Evolutionary conservation across 495 filamentous ascomycete genomes (phyloP), one percentile per base, ranked within the genome.

Genomic region (Aspergillus nidulans): DNA sequence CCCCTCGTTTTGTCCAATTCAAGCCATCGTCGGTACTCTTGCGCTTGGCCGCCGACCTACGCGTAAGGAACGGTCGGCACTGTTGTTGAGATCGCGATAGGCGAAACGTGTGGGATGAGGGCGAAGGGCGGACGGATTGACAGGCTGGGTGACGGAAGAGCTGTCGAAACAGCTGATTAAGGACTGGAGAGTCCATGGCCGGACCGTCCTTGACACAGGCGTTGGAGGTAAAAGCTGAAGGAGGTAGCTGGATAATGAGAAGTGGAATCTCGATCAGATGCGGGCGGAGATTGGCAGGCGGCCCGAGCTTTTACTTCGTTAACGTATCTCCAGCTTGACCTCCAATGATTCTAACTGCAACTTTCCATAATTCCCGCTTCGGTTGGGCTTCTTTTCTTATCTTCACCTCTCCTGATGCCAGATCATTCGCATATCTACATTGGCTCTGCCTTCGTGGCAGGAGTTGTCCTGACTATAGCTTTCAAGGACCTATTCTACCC

Each of bases 101-200:
- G 9, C 65, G 66, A 16, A 64, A 51, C 52, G 53, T 57, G 59
- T 48, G 41, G 40, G 21, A 47, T 25, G 44, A 62, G 24, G 32
- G 43, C 30, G 62, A 52, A 9, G 66, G 57, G 36, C 77, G 80
- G 57, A 82, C 66, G 38, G 75, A 81, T 59, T 82, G 82, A 55
- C 89, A 91, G 24, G 74, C 69, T 21, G 74, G 73, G 63, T 88
- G 90, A 25, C 82, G 81, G 53, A 95, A 92, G 16, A 97, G 81
- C 69, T 87, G 86, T 56, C 85, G 80, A 61, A 98, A 91, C 68
- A 97, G 77, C 70, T 85, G 87, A 34, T 79, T 82, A 56, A 92
- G 77, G 40, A 88, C 67, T 34, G 85, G 85, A 20, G 90, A 91
- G 74, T 97, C 92, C 92, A 97, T 97, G 19, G 16, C 34, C 21